Evolutionary conservation across 164 flowering plant genomes (phyloP), one percentile per base, ranked within the genome.

Genomic region (Umbellularia californica): DNA sequence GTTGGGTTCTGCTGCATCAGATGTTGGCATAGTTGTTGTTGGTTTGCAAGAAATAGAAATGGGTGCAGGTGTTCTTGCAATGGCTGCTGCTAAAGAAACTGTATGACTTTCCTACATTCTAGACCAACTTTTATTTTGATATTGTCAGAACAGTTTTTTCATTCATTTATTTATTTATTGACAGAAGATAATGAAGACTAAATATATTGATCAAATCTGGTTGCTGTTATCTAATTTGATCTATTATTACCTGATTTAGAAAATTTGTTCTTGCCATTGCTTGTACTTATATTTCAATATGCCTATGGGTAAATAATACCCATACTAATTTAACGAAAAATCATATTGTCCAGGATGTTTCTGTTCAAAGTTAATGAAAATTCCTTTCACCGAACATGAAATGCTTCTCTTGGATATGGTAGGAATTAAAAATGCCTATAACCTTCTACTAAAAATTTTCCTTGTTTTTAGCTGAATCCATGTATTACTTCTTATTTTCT

Each of bases 51-150:
- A 96, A 85, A 97, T 96, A 76, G 99, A 94, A 78, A 96, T 94
- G 99, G 99, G 99, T 63, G 99, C 99, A 11, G 98, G 98, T 75
- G 94, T 94, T 82, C 94, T 96, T 65, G 99, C 99, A 13, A 87
- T 94, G 92, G 93, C 99, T 68, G 98, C 97, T 15, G 99, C 99
- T 35, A 94, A 88, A 89, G 99, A 96, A 85, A 87, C 97, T 72
- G 99, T 96, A 82, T 85, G 90, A 19, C 60, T 73, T 22, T 17
- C 20, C 20, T 2, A 30, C 7, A 28, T 19, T 14, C 19, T 67
- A 2, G 50, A 20, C 60, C 47, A 41, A 41, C 47, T 41, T 41
- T 41, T 41, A 41, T 41, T 41, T 41, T 41, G 17, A 14, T 28
- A 23, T 23, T 2, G 9, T 65, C 17, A 23, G 23, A 23, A 9